Conservation (phyloP, 805 yeast species). For the Kodamaea jinghongensis region DNA sequence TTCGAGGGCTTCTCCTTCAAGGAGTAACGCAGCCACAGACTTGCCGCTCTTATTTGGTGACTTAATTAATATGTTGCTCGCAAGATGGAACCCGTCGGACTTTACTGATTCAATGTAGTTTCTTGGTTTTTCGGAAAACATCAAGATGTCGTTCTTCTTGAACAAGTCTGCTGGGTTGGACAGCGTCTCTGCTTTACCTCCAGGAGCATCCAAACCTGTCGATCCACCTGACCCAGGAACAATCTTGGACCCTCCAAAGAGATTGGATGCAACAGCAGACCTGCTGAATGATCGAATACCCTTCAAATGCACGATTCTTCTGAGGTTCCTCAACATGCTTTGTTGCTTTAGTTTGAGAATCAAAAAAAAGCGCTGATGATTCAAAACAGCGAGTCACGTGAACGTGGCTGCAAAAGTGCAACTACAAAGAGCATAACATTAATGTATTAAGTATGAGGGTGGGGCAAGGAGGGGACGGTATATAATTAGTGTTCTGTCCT, state of each 20-base stretch:
- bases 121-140: slow-evolving; percentile 40
- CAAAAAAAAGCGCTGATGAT: no score
- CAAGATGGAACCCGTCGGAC: slow-evolving; percentile 56
- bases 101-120: slow-evolving; percentile 46
- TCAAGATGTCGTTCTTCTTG: slow-evolving; percentile 42
- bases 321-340: not conserved
- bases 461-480: no score
- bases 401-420: no score
- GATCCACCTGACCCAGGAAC: slow-evolving; percentile 9
- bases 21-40: slow-evolving; percentile 45
- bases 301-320: no score
- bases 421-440: no score
- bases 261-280: slow-evolving; percentile 9
- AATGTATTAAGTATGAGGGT: no score
- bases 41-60: slow-evolving; percentile 39
- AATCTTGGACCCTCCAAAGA: slow-evolving; percentile 29
- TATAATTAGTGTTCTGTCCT: no score
- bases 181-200: slow-evolving; percentile 36
- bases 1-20: slow-evolving; percentile 61
- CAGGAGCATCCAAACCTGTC: slow-evolving; percentile 24
- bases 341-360: not conserved
- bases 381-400: no score
- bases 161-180: slow-evolving; percentile 44
- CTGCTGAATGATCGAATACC: not conserved
- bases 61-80: slow-evolving; percentile 49